Conservation (phyloP, 2,329 filamentous ascomycete genomes). For the Xylariaceae sp. region DNA sequence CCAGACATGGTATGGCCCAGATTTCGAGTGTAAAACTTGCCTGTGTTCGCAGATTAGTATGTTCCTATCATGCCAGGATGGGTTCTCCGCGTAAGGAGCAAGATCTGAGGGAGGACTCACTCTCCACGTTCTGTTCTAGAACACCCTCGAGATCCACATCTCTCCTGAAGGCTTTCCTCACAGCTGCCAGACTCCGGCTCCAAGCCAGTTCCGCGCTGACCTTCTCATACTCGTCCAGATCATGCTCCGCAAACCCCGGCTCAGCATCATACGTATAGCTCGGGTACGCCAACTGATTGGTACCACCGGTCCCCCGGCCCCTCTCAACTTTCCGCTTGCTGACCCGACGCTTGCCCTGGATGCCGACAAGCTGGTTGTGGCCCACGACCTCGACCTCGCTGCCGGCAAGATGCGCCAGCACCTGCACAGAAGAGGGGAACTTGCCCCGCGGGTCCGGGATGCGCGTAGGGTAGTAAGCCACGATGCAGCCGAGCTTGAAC, state of each 20-base stretch:
- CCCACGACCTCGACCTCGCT: slow-evolving; percentile 37
- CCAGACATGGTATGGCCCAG: slow-evolving; percentile 59
- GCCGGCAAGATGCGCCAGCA: slow-evolving; percentile 37
- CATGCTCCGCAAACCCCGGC: slow-evolving; percentile 66
- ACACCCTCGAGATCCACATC: slow-evolving; percentile 60
- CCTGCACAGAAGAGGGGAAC: slow-evolving; percentile 35
- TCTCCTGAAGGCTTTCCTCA: slow-evolving; percentile 60
- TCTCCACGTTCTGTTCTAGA: slow-evolving; percentile 61
- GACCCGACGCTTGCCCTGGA: slow-evolving; percentile 39
- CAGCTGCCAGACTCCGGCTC: slow-evolving; percentile 56
- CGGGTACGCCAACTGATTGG: slow-evolving; percentile 32
- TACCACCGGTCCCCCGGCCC: slow-evolving; percentile 34
- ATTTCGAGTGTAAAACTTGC: slow-evolving; percentile 53
- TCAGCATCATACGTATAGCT: slow-evolving; percentile 43
- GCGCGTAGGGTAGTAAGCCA: slow-evolving; percentile 41
- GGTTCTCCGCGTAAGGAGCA: too few relatives aligned
- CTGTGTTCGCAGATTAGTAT: slow-evolving; percentile 16
- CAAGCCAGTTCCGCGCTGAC: slow-evolving; percentile 64
- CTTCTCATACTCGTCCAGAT: slow-evolving; percentile 63
- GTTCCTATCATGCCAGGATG: too few relatives aligned
- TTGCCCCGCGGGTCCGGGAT: slow-evolving; percentile 38
- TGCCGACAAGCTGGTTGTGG: slow-evolving; percentile 39
- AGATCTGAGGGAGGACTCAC: slow-evolving; percentile 31
- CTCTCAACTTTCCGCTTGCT: slow-evolving; percentile 29
- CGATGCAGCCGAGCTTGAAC: slow-evolving; percentile 36